Conservation (phyloP, 1,139 yeast genomes). For the Geotrichum klebahnii region DNA sequence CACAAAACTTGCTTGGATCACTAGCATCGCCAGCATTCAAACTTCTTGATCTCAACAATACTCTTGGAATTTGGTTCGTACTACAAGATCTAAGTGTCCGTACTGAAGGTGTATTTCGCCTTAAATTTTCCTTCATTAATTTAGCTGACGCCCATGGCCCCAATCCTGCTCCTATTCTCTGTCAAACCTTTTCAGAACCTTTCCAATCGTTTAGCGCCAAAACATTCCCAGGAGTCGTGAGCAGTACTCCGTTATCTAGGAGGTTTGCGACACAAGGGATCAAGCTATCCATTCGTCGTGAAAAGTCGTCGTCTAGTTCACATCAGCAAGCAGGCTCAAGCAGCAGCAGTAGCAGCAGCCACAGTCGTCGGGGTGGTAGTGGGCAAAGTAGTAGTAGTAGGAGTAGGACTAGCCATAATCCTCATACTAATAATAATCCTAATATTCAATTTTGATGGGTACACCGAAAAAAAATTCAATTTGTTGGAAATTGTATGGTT, state of each 20-base stretch:
- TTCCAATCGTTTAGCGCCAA: slow-evolving; percentile 45
- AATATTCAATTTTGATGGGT: too few species aligned
- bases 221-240: slow-evolving; percentile 46
- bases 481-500: too few species aligned
- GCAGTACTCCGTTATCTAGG: slow-evolving; percentile 42
- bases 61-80: slow-evolving; percentile 45
- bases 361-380: too few species aligned
- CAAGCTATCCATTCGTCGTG: slow-evolving; percentile 44
- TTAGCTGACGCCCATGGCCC: slow-evolving; percentile 27
- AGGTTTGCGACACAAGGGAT: slow-evolving; percentile 47
- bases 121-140: slow-evolving; percentile 41
- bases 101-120: slow-evolving; percentile 44
- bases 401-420: too few species aligned
- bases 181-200: slow-evolving; percentile 38
- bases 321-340: too few species aligned
- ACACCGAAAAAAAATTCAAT: too few species aligned
- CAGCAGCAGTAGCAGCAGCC: too few species aligned
- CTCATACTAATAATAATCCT: too few species aligned
- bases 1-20: slow-evolving; percentile 43
- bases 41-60: slow-evolving; percentile 39
- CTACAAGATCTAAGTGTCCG: slow-evolving; percentile 44
- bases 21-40: slow-evolving; percentile 43
- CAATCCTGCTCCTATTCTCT: slow-evolving; percentile 35
- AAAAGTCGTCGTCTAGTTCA: too few species aligned
- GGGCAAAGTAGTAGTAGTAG: too few species aligned